Percentiles rank a stretch among this genome's conserved stretches.
phyloP scores from a whole-genome alignment of 1,284 basidiomycete species.

The Termitomyces sp. region DNA sequence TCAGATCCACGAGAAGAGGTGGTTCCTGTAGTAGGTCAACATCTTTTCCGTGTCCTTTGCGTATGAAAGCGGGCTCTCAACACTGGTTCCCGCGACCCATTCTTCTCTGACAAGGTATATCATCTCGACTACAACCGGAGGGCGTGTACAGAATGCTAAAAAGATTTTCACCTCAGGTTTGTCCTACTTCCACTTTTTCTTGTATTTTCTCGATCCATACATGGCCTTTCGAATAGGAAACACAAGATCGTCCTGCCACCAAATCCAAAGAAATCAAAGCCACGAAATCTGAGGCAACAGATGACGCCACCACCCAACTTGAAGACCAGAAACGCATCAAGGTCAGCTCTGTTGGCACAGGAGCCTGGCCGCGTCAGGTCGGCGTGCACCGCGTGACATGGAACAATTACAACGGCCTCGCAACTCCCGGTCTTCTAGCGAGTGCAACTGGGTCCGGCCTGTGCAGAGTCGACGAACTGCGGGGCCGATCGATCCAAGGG shows the following conservation, averaged over 20 bases:
- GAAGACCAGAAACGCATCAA: conserved; percentile 27
- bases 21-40: conserved; percentile 56
- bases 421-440: conserved; percentile 63
- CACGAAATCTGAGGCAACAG: conserved; percentile 10
- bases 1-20: conserved; percentile 64
- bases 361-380: conserved; percentile 74
- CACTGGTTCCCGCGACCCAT: conserved; percentile 44
- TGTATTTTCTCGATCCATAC: not conserved
- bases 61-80: not conserved
- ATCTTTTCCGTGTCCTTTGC: not conserved
- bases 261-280: conserved; percentile 25
- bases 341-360: conserved; percentile 37
- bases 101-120: conserved; percentile 75
- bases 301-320: conserved; percentile 9
- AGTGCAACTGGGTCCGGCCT: conserved; percentile 79
- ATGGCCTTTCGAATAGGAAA: conserved; percentile 40
- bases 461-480: conserved; percentile 75
- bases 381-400: conserved; percentile 74
- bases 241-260: conserved; percentile 45
- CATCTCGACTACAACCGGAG: conserved; percentile 80
- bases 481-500: conserved; percentile 62
- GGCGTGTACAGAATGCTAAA: conserved; percentile 82
- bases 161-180: conserved; percentile 71
- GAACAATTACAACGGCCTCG: conserved; percentile 73
- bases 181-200: not conserved